Conservation (phyloP, 148 eudicot species). For the Rhododendron molle region DNA sequence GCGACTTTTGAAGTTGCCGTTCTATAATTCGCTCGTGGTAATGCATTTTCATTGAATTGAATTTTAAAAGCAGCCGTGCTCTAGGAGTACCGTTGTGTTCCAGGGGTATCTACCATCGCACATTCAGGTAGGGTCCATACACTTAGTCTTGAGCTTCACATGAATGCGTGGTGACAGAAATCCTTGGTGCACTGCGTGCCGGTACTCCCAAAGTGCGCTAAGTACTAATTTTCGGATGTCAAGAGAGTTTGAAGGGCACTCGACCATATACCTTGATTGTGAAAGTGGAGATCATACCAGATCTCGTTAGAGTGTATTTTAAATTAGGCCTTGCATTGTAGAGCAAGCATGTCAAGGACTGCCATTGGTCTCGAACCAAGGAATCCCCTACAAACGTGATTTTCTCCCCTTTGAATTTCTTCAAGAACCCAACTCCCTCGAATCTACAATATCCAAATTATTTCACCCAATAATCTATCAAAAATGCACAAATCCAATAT, state of each 20-base stretch:
- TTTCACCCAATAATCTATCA: background rate
- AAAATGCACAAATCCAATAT: background rate
- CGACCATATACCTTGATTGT: background rate
- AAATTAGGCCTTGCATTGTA: background rate
- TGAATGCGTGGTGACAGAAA: too few relatives aligned
- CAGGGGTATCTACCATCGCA: too few relatives aligned
- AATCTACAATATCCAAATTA: background rate
- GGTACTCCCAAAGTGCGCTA: too few relatives aligned
- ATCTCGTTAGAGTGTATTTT: background rate
- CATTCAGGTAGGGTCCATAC: too few relatives aligned
- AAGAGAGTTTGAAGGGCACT: background rate
- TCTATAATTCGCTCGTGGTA: too few relatives aligned
- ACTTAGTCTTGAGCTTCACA: too few relatives aligned
- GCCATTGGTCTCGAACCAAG: conserved; percentile 9
- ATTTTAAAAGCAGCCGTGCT: too few relatives aligned
- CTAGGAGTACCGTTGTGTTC: too few relatives aligned
- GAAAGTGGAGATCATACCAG: background rate
- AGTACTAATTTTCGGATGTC: background rate
- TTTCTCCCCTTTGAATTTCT: background rate
- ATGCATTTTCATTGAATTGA: too few relatives aligned
- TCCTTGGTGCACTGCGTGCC: too few relatives aligned
- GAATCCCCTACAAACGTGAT: conserved; percentile 16
- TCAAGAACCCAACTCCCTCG: conserved; percentile 1
- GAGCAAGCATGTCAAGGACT: conserved; percentile 6
- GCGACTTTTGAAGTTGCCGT: too few relatives aligned